Conservation (phyloP, 2,329 filamentous ascomycete genomes). For the Mollisia scopiformis region DNA sequence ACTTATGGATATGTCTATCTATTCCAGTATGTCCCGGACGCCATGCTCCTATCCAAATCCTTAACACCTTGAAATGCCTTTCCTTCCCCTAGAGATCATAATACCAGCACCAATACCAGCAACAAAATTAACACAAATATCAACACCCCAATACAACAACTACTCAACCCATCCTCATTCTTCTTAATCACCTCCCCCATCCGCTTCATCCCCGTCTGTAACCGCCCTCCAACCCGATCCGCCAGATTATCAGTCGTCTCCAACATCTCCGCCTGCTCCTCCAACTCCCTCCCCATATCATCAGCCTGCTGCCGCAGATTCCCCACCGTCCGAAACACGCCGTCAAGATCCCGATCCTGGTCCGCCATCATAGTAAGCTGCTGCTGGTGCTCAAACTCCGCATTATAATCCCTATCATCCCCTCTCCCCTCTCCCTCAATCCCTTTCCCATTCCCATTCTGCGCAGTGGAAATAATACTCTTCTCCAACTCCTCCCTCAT, state of each 20-base stretch:
- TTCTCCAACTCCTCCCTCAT: conserved; percentile 83
- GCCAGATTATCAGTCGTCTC: conserved; percentile 83
- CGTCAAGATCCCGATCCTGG: conserved; percentile 91
- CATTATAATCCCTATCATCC: conserved; percentile 55
- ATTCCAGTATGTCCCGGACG: neutral
- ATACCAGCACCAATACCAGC: conserved; percentile 73
- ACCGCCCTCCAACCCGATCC: conserved; percentile 82
- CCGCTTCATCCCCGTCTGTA: conserved; percentile 86
- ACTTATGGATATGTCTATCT: neutral
- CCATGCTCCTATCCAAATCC: neutral
- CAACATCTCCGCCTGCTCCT: conserved; percentile 90
- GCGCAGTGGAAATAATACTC: conserved; percentile 43
- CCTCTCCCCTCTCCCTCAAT: conserved; percentile 44
- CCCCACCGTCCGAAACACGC: conserved; percentile 90
- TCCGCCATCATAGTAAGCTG: conserved; percentile 92
- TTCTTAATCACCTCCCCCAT: conserved; percentile 81
- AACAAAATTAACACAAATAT: conserved; percentile 88
- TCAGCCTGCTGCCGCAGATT: conserved; percentile 89
- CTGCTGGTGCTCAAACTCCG: conserved; percentile 86
- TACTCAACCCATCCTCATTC: conserved; percentile 87
- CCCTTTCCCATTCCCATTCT: conserved; percentile 37
- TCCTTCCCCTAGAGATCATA: conserved; percentile 41
- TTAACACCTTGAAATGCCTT: neutral
- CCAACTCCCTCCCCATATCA: conserved; percentile 94
- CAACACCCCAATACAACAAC: conserved; percentile 87